phyloP scores from a whole-genome alignment of 352 stramenopile species.

The Pythium rishiriense region DNA sequence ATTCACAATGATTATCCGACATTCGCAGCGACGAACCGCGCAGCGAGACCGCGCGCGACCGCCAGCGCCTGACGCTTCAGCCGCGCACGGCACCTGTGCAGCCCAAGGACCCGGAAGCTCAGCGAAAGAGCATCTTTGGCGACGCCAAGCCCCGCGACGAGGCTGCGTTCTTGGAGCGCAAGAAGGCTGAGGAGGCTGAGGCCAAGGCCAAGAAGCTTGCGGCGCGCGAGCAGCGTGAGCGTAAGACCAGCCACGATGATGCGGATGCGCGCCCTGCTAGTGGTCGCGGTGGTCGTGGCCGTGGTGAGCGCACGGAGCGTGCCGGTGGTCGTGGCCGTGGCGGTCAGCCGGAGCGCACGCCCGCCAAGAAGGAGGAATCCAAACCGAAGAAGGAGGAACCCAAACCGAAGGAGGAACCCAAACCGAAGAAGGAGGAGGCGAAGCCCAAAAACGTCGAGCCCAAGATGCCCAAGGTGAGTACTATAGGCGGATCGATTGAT shows the following conservation, averaged over 20 bases:
- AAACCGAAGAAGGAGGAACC: constrained; percentile 6
- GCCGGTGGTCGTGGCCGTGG: constrained; percentile 30
- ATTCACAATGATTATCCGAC: neutral
- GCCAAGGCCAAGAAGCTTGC: constrained; percentile 24
- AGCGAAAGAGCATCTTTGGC: constrained; percentile 76
- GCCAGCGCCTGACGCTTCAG: constrained; percentile 56
- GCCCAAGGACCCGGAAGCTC: constrained; percentile 23
- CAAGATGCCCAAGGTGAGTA: constrained; percentile 36
- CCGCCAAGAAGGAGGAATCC: constrained; percentile 26
- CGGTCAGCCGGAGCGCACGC: constrained; percentile 19
- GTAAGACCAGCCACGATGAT: constrained; percentile 57
- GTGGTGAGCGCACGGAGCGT: constrained; percentile 36
- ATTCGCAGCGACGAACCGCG: constrained; percentile 7
- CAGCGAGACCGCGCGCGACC: constrained; percentile 39
- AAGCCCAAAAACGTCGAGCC: constrained; percentile 47
- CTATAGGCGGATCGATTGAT: too few relatives aligned
- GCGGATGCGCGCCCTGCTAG: constrained; percentile 15
- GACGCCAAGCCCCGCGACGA: constrained; percentile 87
- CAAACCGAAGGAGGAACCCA: constrained; percentile 29
- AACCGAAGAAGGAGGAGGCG: constrained; percentile 7
- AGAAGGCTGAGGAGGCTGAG: constrained; percentile 37
- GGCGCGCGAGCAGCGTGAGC: constrained; percentile 15
- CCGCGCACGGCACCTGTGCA: constrained; percentile 52
- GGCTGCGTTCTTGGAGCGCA: constrained; percentile 59
- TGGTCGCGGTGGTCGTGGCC: constrained; percentile 43